Conservation (phyloP, 768 basidiomycete species). For the Rhizopogon vinicolor region DNA sequence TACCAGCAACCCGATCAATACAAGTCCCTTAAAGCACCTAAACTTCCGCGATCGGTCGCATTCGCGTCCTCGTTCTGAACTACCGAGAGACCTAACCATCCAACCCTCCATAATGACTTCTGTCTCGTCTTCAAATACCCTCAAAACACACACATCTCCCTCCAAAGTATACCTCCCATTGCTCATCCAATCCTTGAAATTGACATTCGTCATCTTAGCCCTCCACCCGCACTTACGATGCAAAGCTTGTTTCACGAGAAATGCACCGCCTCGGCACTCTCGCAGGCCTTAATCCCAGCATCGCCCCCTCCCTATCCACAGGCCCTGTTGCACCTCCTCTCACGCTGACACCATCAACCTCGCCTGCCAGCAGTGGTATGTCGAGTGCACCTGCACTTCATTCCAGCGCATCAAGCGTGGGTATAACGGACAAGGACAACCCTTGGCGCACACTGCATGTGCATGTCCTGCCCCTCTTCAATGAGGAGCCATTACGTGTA, state of each 20-base stretch:
- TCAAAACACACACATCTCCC: conserved; percentile 29
- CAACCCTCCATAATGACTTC: conserved; percentile 21
- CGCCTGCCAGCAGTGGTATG: conserved; percentile 35
- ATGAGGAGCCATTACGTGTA: conserved; percentile 79
- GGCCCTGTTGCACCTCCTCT: conserved; percentile 46
- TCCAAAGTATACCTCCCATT: conserved; percentile 22
- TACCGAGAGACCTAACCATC: conserved; percentile 14
- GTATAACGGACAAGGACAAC: conserved; percentile 44
- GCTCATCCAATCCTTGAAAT: conserved; percentile 2
- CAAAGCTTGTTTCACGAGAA: conserved; percentile 76
- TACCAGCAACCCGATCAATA: conserved; percentile 17
- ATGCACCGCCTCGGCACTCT: conserved; percentile 79
- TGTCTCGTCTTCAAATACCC: conserved; percentile 17
- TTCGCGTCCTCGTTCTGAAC: conserved; percentile 33
- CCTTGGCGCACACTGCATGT: conserved; percentile 86
- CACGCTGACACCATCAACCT: conserved; percentile 34
- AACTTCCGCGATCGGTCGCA: conserved; percentile 32
- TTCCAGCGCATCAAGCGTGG: conserved; percentile 29
- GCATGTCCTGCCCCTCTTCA: conserved; percentile 87
- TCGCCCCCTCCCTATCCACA: conserved; percentile 30
- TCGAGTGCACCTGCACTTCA: conserved; percentile 10
- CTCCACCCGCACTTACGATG: conserved; percentile 71
- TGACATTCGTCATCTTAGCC: conserved; percentile 26
- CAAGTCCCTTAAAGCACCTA: conserved; percentile 23
- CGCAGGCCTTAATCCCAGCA: conserved; percentile 46